Evolutionary conservation across 257 asterid species (phyloP), one percentile per base, ranked within the genome.

Genomic region (Primulina huaijiensis): DNA sequence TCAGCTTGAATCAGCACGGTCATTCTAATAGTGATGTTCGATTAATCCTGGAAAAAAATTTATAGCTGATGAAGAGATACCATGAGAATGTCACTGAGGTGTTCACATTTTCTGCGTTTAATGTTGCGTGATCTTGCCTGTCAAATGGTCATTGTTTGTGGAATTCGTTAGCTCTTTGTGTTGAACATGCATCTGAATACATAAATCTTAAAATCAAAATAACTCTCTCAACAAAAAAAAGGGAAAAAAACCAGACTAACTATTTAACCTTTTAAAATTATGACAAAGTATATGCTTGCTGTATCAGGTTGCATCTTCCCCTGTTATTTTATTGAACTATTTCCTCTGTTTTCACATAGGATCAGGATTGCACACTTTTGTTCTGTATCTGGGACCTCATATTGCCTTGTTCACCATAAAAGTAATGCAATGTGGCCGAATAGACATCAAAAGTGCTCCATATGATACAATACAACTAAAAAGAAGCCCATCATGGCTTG

Each of bases 331-430:
- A 19, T 65, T 21, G 70, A 64, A 70, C 59, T 63, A 20, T n/a
- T 43, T 65, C 2, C 67, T 52, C 16, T 68, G 35, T 68, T 12
- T 43, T 70, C 57, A 38, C 6, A 56, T 79, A 92, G 98, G 97
- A 43, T 92, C 98, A 33, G 98, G 98, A 66, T 76, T 92, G 84
- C 98, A 92, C 88, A 92, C 98, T 6, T 92, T 92, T 52, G 97
- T 92, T 70, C 96, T 92, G 73, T 92, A 92, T 74, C 80, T 92
- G 62, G 98, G 98, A 64, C 98, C 98, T 52, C 98, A 92, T 71
- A 79, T 92, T 75, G 97, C 97, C 17, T 77, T 92, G 33, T 92
- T 92, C 82, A 90, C 98, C 30, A 70, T 92, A 73, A 92, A 90
- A 72, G 92, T 97, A 60, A 75, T 85, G 80, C 84, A 90, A 75